A percentile compares a stretch with the other conserved stretches of the same genome.
phyloP scores from a whole-genome alignment of 2,329 filamentous ascomycete species.

The Calonectria fujianensis region DNA sequence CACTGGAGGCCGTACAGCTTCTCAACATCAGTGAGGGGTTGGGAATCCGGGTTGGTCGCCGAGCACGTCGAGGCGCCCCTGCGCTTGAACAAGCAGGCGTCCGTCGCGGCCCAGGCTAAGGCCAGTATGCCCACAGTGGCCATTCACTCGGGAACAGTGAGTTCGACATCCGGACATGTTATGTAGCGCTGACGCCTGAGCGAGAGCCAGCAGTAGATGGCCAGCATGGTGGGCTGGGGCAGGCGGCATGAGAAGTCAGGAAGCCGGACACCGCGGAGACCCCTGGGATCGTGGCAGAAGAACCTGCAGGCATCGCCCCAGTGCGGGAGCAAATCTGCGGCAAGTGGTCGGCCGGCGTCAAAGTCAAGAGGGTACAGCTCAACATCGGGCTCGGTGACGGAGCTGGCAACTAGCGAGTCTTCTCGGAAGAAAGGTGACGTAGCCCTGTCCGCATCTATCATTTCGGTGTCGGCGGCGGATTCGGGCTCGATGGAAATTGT shows the following conservation, averaged over 20 bases:
- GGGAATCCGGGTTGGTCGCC: too few species aligned
- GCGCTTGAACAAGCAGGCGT: not conserved
- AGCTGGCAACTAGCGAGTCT: not conserved
- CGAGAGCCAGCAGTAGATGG: not conserved
- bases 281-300: not conserved
- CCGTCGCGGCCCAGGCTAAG: not conserved
- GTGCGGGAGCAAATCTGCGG: not conserved
- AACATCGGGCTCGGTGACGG: not conserved
- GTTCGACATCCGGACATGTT: not conserved
- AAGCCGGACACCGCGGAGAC: not conserved
- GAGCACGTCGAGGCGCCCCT: too few species aligned
- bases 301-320: not conserved
- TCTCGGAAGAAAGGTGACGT: not conserved
- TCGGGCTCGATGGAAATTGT: not conserved
- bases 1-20: not conserved
- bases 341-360: not conserved
- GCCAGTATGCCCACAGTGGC: not conserved
- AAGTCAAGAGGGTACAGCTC: not conserved
- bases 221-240: not conserved
- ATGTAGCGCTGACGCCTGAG: not conserved
- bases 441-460: too few species aligned
- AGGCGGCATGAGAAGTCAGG: not conserved
- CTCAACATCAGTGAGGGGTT: not conserved
- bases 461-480: too few species aligned
- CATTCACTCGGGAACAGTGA: not conserved